phyloP scores from a whole-genome alignment of 1,284 basidiomycete genomes.

The Cutaneotrichosporon dermatis region DNA sequence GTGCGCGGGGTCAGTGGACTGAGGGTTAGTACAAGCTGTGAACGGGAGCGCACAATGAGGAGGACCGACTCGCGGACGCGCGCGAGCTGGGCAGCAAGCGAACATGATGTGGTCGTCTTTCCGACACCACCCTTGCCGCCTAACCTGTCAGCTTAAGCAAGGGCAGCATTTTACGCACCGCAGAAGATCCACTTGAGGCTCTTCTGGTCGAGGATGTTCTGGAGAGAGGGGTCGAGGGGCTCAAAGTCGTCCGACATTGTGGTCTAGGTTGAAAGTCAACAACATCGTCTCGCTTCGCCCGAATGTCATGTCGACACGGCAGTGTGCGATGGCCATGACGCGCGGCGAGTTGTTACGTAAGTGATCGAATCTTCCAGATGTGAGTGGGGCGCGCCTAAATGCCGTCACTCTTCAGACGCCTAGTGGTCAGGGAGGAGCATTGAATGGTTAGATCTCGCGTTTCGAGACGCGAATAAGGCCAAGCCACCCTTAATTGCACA shows the following conservation, averaged over 20 bases:
- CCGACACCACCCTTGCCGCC: conserved; percentile 94
- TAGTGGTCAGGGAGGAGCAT: no score
- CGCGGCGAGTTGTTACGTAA: no score
- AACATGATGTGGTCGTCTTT: conserved; percentile 91
- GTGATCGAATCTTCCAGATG: no score
- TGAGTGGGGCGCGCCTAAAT: no score
- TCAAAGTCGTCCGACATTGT: conserved; percentile 35
- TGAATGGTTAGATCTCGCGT: no score
- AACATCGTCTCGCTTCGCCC: not conserved
- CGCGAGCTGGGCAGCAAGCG: conserved; percentile 89
- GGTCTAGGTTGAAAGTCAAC: not conserved
- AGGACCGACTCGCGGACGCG: conserved; percentile 82
- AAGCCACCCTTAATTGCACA: no score
- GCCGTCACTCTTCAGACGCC: no score
- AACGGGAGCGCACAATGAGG: conserved; percentile 65
- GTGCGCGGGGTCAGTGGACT: conserved; percentile 99
- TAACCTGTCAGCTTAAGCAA: conserved; percentile 39
- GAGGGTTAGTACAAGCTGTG: not conserved
- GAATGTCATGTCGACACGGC: not conserved
- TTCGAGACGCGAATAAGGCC: no score
- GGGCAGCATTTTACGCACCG: conserved; percentile 56
- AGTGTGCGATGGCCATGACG: no score
- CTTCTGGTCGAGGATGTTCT: conserved; percentile 84
- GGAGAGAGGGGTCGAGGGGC: conserved; percentile 67
- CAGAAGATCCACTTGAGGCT: conserved; percentile 94